phyloP scores from a whole-genome alignment of 306 rosid species.

The Quercus aquifolioides region DNA sequence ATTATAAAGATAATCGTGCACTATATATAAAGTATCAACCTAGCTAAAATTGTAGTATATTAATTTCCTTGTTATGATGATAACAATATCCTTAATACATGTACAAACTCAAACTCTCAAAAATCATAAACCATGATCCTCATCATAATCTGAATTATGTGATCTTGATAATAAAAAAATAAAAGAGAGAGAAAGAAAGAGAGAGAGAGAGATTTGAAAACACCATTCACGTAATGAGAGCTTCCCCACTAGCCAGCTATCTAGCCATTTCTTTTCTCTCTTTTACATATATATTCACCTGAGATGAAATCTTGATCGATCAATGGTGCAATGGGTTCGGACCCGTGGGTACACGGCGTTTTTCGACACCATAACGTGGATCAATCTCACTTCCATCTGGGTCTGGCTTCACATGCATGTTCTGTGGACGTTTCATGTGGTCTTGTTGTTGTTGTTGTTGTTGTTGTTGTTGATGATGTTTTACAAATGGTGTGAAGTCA shows the following conservation, averaged over 20 bases:
- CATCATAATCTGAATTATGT: neutral
- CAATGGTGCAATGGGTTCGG: constrained; percentile 96
- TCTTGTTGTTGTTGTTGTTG: neutral
- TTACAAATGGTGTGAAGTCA: constrained; percentile 70
- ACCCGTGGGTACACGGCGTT: constrained; percentile 91
- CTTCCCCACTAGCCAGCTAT: constrained; percentile 5
- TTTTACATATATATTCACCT: neutral
- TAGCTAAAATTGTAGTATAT: neutral
- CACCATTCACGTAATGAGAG: constrained; percentile 15
- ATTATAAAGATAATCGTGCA: constrained; percentile 13
- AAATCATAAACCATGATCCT: constrained; percentile 12
- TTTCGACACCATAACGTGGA: constrained; percentile 87
- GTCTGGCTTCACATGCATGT: constrained; percentile 12
- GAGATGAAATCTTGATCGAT: constrained; percentile 29
- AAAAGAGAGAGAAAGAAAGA: neutral
- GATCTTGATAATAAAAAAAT: neutral
- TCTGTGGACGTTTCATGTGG: neutral
- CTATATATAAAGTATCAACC: neutral
- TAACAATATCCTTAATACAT: constrained; percentile 29
- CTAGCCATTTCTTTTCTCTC: constrained; percentile 33
- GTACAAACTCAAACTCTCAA: constrained; percentile 27
- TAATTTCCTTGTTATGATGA: constrained; percentile 2
- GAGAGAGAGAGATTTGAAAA: neutral
- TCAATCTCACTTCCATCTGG: constrained; percentile 49
- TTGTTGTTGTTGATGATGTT: constrained; percentile 22